A percentile compares a stretch with the other conserved stretches of the same genome.
Conservation (phyloP, 2,329 filamentous ascomycete genomes). For the Zymoseptoria tritici region DNA sequence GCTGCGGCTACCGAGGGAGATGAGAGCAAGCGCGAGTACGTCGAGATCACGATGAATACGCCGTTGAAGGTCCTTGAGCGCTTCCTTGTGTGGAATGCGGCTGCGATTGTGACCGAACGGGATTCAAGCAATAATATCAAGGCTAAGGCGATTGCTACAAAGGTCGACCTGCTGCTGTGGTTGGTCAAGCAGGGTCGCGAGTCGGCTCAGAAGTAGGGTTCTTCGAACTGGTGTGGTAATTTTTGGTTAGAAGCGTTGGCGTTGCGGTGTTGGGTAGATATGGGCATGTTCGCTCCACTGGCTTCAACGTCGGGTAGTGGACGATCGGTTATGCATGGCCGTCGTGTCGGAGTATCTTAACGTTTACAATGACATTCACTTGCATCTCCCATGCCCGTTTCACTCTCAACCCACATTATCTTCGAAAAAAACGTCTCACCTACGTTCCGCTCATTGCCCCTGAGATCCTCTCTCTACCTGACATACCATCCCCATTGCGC, state of each 20-base stretch:
- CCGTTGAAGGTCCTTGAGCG: slow-evolving; percentile 74
- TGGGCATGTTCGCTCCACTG: not conserved
- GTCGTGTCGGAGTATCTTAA: not conserved
- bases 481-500: slow-evolving; percentile 48
- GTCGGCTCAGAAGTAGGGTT: slow-evolving; percentile 1
- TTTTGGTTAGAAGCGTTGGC: not conserved
- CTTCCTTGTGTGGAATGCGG: slow-evolving; percentile 98
- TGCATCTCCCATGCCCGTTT: not conserved
- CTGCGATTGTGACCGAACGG: slow-evolving; percentile 84
- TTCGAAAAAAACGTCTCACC: not conserved
- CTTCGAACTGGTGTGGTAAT: no score
- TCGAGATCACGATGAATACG: slow-evolving; percentile 90
- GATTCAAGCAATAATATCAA: slow-evolving; percentile 51
- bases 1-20: slow-evolving; percentile 40
- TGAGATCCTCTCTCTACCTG: not conserved
- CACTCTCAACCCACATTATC: not conserved
- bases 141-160: slow-evolving; percentile 86
- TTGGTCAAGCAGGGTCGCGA: slow-evolving; percentile 60
- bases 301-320: not conserved
- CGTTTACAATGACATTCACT: not conserved
- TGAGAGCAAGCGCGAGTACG: slow-evolving; percentile 57
- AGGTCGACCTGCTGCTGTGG: slow-evolving; percentile 91
- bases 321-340: not conserved
- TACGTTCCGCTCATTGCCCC: no score
- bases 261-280: not conserved